Evolutionary conservation across 306 rosid genomes (phyloP).

Genomic region (Herpetospermum pedunculosum): DNA sequence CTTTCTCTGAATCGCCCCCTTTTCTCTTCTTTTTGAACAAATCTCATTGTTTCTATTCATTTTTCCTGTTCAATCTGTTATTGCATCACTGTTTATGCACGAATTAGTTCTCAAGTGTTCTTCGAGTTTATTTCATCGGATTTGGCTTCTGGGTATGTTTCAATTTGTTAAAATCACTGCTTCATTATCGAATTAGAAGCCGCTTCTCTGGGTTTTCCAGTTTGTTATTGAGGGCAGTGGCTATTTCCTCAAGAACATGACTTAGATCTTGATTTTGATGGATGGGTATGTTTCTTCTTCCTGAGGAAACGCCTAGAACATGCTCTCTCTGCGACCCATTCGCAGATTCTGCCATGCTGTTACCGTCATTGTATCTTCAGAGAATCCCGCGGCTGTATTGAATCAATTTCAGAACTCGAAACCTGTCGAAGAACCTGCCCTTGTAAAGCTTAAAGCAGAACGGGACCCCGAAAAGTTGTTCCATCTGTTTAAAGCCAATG

Average conservation of each 20-base stretch:
- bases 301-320: constrained; percentile 26
- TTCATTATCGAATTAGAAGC: background rate
- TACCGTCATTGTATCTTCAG: constrained; percentile 14
- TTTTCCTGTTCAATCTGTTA: background rate
- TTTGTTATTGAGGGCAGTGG: constrained; percentile 5
- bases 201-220: background rate
- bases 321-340: constrained; percentile 61
- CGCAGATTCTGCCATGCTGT: constrained; percentile 45
- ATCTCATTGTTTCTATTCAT: background rate
- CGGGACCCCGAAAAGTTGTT: constrained; percentile 51
- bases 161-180: background rate
- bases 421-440: constrained; percentile 36
- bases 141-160: constrained; percentile 4
- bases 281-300: constrained; percentile 29
- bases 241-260: constrained; percentile 3
- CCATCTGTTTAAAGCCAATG: constrained; percentile 52
- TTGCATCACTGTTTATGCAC: background rate
- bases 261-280: constrained; percentile 19
- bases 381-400: constrained; percentile 2
- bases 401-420: constrained; percentile 12
- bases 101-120: background rate
- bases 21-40: background rate
- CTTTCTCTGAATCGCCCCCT: background rate
- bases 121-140: background rate
- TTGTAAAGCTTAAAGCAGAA: constrained; percentile 45